Evolutionary conservation across 306 rosid genomes (phyloP).

Genomic region (Quercus mongolica): DNA sequence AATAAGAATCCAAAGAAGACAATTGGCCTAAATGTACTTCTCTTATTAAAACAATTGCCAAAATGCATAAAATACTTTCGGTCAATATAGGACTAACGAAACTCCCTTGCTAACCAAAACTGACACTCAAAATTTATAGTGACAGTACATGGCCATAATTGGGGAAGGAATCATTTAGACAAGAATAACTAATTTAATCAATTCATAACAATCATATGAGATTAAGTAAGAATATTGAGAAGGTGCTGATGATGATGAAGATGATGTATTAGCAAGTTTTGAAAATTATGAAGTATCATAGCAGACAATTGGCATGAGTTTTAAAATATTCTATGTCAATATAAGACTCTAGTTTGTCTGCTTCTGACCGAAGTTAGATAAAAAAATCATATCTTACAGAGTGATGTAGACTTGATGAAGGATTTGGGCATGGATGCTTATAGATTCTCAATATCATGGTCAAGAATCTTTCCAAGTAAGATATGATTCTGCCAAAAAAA

Average conservation of each 20-base stretch:
- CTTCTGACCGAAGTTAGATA: slow-evolving; percentile 2
- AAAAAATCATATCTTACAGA: slow-evolving; percentile 44
- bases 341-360: neutral
- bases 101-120: neutral
- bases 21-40: neutral
- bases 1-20: neutral
- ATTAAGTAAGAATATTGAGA: slow-evolving; percentile 3
- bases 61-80: neutral
- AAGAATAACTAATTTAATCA: slow-evolving; percentile 6
- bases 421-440: slow-evolving; percentile 91
- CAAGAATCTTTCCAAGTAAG: slow-evolving; percentile 96
- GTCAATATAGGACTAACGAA: neutral
- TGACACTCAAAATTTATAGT: neutral
- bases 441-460: slow-evolving; percentile 93
- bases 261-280: slow-evolving; percentile 28
- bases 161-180: neutral
- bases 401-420: slow-evolving; percentile 85
- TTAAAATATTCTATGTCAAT: neutral
- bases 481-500: slow-evolving; percentile 1
- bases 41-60: neutral
- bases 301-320: slow-evolving; percentile 12
- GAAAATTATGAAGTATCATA: slow-evolving; percentile 4
- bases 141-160: slow-evolving; percentile 14
- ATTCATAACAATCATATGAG: slow-evolving; percentile 14
- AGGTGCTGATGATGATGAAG: slow-evolving; percentile 9